A percentile compares a stretch with the other conserved stretches of the same genome.
Conservation (phyloP, 805 yeast species). For the Candida anglica region DNA sequence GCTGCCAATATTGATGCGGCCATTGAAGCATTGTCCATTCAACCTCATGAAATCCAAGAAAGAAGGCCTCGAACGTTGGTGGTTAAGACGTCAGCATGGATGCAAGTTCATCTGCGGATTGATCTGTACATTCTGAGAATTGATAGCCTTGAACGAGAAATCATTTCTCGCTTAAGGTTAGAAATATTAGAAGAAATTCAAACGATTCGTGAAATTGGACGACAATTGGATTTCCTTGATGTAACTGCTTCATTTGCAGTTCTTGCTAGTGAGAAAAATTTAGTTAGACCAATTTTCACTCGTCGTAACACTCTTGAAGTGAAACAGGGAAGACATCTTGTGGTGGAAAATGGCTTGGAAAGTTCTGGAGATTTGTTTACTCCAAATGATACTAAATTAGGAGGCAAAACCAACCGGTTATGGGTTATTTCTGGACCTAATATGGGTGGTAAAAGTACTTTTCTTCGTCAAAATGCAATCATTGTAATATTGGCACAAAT, state of each 20-base stretch:
- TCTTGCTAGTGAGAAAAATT: constrained; percentile 62
- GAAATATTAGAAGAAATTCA: constrained; percentile 42
- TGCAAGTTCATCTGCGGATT: constrained; percentile 52
- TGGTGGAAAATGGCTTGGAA: constrained; percentile 74
- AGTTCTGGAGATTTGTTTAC: constrained; percentile 44
- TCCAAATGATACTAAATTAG: constrained; percentile 35
- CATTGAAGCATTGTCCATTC: too few relatives aligned
- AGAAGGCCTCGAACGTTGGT: constrained; percentile 41
- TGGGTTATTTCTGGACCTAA: constrained; percentile 80
- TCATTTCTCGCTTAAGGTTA: constrained; percentile 47
- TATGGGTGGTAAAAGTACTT: constrained; percentile 86
- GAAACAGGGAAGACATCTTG: constrained; percentile 72
- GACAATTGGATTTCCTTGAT: constrained; percentile 64
- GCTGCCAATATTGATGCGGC: too few relatives aligned
- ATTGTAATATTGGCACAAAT: constrained; percentile 69
- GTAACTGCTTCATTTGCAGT: constrained; percentile 67
- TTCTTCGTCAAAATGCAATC: constrained; percentile 70
- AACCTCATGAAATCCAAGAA: constrained; percentile 18
- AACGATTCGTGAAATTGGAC: constrained; percentile 47
- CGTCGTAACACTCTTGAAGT: constrained; percentile 47
- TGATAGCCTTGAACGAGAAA: constrained; percentile 47
- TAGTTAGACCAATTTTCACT: constrained; percentile 63
- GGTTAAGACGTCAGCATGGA: constrained; percentile 44
- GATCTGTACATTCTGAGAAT: constrained; percentile 46
- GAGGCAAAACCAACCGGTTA: constrained; percentile 11